phyloP scores from a whole-genome alignment of 768 basidiomycete genomes.

The Phlebiopsis gigantea region DNA sequence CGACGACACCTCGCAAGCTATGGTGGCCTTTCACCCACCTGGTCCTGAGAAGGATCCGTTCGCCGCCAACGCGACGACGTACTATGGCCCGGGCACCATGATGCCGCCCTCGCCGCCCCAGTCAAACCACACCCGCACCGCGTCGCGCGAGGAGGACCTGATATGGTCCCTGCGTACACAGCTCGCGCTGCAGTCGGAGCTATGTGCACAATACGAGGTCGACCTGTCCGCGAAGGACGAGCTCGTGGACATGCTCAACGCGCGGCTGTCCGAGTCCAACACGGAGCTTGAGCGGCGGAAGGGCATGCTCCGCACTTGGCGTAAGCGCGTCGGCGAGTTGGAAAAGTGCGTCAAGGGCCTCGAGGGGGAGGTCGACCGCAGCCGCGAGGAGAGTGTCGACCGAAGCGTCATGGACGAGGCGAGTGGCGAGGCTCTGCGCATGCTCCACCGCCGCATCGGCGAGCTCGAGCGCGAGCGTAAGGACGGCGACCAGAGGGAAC shows the following conservation, averaged over 20 bases:
- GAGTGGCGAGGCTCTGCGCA: constrained; percentile 71
- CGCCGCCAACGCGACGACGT: constrained; percentile 64
- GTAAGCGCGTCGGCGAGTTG: constrained; percentile 72
- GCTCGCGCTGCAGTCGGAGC: constrained; percentile 66
- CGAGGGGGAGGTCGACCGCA: constrained; percentile 86
- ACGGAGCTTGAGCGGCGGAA: constrained; percentile 61
- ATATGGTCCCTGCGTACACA: constrained; percentile 74
- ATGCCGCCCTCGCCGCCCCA: constrained; percentile 56
- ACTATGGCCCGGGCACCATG: constrained; percentile 72
- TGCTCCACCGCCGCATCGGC: constrained; percentile 75
- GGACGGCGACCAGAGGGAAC: constrained; percentile 30
- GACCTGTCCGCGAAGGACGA: constrained; percentile 73
- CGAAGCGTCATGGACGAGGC: constrained; percentile 82
- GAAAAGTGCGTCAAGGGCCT: constrained; percentile 60
- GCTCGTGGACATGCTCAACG: constrained; percentile 54
- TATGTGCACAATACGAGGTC: constrained; percentile 71
- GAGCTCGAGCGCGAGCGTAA: constrained; percentile 65
- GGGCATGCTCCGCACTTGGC: constrained; percentile 52
- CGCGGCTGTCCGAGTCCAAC: constrained; percentile 50
- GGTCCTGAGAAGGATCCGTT: constrained; percentile 57
- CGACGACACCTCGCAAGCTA: constrained; percentile 50
- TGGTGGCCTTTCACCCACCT: constrained; percentile 33
- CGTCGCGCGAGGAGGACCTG: constrained; percentile 66
- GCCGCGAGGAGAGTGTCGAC: constrained; percentile 76
- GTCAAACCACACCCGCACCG: constrained; percentile 46